These are phyloP conservation scores for Fraxinus xanthoxyloides DNA, from an alignment of 305 asterid species.

Conservation along the genomic window DNA sequence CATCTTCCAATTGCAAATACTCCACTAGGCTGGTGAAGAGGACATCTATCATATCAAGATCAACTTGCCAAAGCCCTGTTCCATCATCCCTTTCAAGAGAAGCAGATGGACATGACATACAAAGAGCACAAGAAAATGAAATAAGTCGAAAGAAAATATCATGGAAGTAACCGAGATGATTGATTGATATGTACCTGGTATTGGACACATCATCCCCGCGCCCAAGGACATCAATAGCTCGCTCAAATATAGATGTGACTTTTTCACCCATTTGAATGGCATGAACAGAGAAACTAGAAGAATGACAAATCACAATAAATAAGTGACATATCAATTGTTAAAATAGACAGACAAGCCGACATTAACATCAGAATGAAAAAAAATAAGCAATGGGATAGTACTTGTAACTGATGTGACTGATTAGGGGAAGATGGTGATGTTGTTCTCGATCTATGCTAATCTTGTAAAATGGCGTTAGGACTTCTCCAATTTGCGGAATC, in stretches of 20 bases:
- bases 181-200: constrained; percentile 46
- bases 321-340: constrained; percentile 12
- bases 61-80: constrained; percentile 86
- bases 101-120: constrained; percentile 20
- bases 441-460: constrained; percentile 68
- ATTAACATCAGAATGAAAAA: constrained; percentile 12
- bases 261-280: constrained; percentile 96
- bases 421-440: constrained; percentile 80
- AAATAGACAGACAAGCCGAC: constrained; percentile 7
- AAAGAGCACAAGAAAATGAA: constrained; percentile 21
- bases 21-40: constrained; percentile 85
- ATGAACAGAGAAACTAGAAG: constrained; percentile 87
- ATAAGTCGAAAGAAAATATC: constrained; percentile 9
- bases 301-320: constrained; percentile 22
- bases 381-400: constrained; percentile 28
- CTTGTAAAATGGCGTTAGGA: constrained; percentile 92
- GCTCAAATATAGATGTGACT: constrained; percentile 82
- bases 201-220: constrained; percentile 65
- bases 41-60: constrained; percentile 83
- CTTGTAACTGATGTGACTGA: constrained; percentile 92
- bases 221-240: constrained; percentile 78
- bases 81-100: constrained; percentile 57
- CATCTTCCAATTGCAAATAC: constrained; percentile 81
- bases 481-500: constrained; percentile 86
- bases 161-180: constrained; percentile 7